Percentiles rank a stretch among this genome's conserved stretches.
Conservation (phyloP, 805 yeast species). For the Metschnikowia cubensis region DNA sequence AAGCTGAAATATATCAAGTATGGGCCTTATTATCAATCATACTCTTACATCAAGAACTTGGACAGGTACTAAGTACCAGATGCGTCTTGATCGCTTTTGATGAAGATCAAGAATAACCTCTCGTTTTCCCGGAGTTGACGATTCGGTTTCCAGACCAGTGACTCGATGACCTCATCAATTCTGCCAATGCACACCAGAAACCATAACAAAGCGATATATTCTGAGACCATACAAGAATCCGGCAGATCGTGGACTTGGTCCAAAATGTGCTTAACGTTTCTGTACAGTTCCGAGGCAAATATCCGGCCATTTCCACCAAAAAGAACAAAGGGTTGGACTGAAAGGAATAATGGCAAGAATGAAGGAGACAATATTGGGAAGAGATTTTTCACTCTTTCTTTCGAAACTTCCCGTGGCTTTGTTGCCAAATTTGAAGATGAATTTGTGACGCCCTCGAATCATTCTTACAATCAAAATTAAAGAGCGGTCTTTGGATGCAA, state of each 20-base stretch:
- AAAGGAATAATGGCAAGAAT: too few relatives aligned
- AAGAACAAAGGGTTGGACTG: conserved; percentile 66
- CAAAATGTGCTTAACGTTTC: conserved; percentile 54
- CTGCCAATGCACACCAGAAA: conserved; percentile 47
- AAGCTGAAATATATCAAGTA: conserved; percentile 36
- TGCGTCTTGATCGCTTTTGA: conserved; percentile 23
- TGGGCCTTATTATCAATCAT: conserved; percentile 50
- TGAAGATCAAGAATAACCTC: conserved; percentile 30
- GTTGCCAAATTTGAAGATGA: too few relatives aligned
- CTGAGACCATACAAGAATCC: conserved; percentile 26
- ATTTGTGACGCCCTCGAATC: too few relatives aligned
- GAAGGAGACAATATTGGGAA: too few relatives aligned
- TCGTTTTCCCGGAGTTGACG: conserved; percentile 47
- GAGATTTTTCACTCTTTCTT: too few relatives aligned
- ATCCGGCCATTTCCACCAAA: conserved; percentile 47
- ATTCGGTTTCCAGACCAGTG: conserved; percentile 67
- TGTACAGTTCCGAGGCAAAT: conserved; percentile 48
- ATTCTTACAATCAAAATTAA: too few relatives aligned
- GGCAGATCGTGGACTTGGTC: conserved; percentile 42
- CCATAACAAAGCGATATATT: conserved; percentile 43
- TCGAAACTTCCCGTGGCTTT: too few relatives aligned
- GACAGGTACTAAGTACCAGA: conserved; percentile 21
- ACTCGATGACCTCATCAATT: conserved; percentile 56
- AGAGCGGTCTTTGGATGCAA: conserved; percentile 62
- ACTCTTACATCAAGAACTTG: conserved; percentile 35